Evolutionary conservation across 805 yeast genomes (phyloP).

Genomic region (Ogataea paradorogensis): DNA sequence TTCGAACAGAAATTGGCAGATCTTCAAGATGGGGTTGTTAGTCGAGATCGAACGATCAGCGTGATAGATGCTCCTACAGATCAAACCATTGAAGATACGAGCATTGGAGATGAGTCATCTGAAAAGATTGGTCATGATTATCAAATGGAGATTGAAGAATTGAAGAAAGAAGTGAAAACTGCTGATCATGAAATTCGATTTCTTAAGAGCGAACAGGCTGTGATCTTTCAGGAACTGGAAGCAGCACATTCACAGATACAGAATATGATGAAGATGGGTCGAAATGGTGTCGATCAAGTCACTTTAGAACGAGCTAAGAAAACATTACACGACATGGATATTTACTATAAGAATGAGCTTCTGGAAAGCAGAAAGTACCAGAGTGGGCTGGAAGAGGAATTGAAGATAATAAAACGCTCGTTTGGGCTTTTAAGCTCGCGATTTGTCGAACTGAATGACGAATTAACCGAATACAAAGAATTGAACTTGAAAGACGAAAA

Average conservation of each 20-base stretch:
- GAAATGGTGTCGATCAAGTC: background rate
- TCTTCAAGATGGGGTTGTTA: background rate
- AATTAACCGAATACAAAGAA: constrained; percentile 11
- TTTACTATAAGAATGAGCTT: constrained; percentile 5
- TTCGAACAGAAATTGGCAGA: constrained; percentile 1
- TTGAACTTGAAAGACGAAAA: background rate
- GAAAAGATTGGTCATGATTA: no score
- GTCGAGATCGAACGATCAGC: no score
- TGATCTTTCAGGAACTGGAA: constrained; percentile 16
- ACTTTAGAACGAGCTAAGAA: constrained; percentile 3
- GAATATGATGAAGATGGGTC: background rate
- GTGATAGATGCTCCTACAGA: no score
- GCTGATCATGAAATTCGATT: background rate
- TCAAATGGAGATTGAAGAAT: background rate
- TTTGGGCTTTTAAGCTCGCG: constrained; percentile 13
- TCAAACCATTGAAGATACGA: no score
- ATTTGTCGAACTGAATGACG: constrained; percentile 12
- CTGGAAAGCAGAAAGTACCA: background rate
- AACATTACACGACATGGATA: constrained; percentile 11
- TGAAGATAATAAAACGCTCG: constrained; percentile 8
- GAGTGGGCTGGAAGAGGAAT: background rate
- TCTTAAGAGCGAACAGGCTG: constrained; percentile 12
- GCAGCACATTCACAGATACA: constrained; percentile 14
- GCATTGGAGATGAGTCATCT: background rate
- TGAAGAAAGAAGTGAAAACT: background rate